Evolutionary conservation across 2,329 filamentous ascomycete species (phyloP), one percentile per base, ranked within the genome.

Genomic region (Stromatinia cepivora): DNA sequence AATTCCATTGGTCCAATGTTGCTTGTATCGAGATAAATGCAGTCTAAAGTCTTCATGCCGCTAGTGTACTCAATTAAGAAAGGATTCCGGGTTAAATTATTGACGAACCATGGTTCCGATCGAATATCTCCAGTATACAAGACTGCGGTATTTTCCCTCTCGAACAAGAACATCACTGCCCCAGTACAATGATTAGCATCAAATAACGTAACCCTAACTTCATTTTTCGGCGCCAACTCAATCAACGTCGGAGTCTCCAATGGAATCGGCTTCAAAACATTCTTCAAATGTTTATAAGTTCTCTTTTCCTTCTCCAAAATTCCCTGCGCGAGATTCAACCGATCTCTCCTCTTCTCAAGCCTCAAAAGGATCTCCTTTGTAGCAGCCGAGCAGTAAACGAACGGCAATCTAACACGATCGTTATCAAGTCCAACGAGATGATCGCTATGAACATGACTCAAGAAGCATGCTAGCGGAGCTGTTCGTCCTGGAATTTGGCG

Each of bases 101-200:
- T 90, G 11, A 97, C 88, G 84, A 93, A 96, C 91, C 93, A 97
- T 6, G 87, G 84, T 76, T 98, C 94, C 67, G 92, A 90, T 73
- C 94, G 86, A 53, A 97, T 89, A 76, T 97, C 94, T 7, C 94
- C 94, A 0, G 94, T 97, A 76, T 97, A 98, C 0, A 97, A 81
- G 1, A 96, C 84, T 0, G 93, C 89, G 71, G 88, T 92, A 0
- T 84, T 84, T 66, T 87, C 80, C 2, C 88, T 88, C 80, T 97
- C 92, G 39, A 97, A 90, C 25, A 97, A 82, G 77, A 97, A 97
- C 93, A 97, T 97, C 25, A 95, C 92, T 25, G 93, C 89, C 0
- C 94, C 94, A 0, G 90, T 86, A 75, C 94, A 98, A 77, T 97
- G 94, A 75, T 98, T 97, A 1, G 94, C 93, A 81, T 97, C 91